Percentiles rank a stretch among this genome's conserved stretches.
Evolutionary conservation across 75 land plant species (phyloP).

Genomic region (Cryptomeria japonica): DNA sequence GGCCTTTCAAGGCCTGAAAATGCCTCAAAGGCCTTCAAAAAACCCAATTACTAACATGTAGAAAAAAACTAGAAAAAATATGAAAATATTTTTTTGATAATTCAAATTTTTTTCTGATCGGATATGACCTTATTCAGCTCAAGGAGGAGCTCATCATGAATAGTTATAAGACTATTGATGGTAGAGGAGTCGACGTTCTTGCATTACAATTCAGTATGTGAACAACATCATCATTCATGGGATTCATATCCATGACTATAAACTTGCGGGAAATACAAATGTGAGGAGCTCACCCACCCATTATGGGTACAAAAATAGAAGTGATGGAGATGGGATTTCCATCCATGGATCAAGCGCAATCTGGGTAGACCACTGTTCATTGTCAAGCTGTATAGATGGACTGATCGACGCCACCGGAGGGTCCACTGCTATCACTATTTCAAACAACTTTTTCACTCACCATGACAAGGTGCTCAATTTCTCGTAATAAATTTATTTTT

Average conservation of each 20-base stretch:
- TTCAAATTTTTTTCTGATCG: too few relatives aligned
- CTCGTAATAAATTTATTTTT: not conserved
- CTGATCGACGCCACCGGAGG: constrained; percentile 76
- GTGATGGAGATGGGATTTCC: constrained; percentile 80
- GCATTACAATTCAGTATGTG: constrained; percentile 72
- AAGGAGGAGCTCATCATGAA: constrained; percentile 82
- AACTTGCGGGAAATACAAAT: constrained; percentile 71
- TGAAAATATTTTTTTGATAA: too few relatives aligned
- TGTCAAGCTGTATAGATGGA: constrained; percentile 77
- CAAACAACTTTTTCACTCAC: constrained; percentile 84
- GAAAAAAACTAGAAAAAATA: too few relatives aligned
- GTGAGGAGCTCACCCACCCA: constrained; percentile 72
- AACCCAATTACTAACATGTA: too few relatives aligned
- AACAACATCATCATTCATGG: constrained; percentile 82
- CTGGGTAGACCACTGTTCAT: constrained; percentile 79
- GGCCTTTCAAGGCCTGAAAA: too few relatives aligned
- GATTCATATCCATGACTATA: constrained; percentile 75
- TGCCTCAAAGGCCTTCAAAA: too few relatives aligned
- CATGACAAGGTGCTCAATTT: constrained; percentile 64
- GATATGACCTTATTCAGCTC: constrained; percentile 57
- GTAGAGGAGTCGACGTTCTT: constrained; percentile 68
- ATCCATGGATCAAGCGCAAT: constrained; percentile 60
- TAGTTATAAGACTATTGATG: constrained; percentile 89
- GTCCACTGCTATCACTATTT: constrained; percentile 76
- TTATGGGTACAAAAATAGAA: constrained; percentile 57